phyloP scores from a whole-genome alignment of 306 rosid species.

The Comarum palustre region DNA sequence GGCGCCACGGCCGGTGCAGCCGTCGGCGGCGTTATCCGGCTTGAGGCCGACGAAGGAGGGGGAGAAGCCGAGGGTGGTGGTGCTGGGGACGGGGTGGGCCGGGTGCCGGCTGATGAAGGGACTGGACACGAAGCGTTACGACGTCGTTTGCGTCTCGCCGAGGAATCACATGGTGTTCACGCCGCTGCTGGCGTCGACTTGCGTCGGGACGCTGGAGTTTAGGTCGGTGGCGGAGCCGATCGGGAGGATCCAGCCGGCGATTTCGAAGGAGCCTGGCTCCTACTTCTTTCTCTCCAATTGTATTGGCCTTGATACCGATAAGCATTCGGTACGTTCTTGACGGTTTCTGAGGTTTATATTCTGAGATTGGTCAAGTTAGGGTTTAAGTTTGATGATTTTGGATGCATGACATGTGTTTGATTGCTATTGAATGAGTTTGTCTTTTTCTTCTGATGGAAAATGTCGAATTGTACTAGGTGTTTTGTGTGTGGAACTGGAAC shows the following conservation, averaged over 20 bases:
- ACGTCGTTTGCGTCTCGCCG: slow-evolving; percentile 92
- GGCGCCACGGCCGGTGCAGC: slow-evolving; percentile 20
- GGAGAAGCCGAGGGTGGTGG: slow-evolving; percentile 91
- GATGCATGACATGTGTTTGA: slow-evolving; percentile 4
- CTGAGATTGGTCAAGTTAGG: neutral
- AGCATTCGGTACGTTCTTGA: slow-evolving; percentile 49
- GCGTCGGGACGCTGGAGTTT: slow-evolving; percentile 93
- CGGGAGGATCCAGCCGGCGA: slow-evolving; percentile 82
- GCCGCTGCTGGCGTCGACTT: slow-evolving; percentile 90
- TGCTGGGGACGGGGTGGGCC: slow-evolving; percentile 91
- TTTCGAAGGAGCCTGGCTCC: slow-evolving; percentile 80
- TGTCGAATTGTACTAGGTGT: neutral
- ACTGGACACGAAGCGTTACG: slow-evolving; percentile 59
- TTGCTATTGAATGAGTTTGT: neutral
- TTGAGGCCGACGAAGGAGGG: slow-evolving; percentile 51
- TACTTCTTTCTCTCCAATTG: slow-evolving; percentile 86
- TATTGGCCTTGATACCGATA: slow-evolving; percentile 42
- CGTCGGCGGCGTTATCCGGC: slow-evolving; percentile 28
- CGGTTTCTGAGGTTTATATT: too few relatives aligned
- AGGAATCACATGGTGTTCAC: slow-evolving; percentile 98
- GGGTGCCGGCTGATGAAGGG: slow-evolving; percentile 87
- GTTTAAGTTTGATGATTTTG: neutral
- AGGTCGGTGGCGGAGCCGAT: slow-evolving; percentile 91
- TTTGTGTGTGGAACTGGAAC: neutral
- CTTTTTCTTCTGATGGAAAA: neutral